Evolutionary conservation across 495 filamentous ascomycete genomes (phyloP).

Genomic region (Neurospora discreta): DNA sequence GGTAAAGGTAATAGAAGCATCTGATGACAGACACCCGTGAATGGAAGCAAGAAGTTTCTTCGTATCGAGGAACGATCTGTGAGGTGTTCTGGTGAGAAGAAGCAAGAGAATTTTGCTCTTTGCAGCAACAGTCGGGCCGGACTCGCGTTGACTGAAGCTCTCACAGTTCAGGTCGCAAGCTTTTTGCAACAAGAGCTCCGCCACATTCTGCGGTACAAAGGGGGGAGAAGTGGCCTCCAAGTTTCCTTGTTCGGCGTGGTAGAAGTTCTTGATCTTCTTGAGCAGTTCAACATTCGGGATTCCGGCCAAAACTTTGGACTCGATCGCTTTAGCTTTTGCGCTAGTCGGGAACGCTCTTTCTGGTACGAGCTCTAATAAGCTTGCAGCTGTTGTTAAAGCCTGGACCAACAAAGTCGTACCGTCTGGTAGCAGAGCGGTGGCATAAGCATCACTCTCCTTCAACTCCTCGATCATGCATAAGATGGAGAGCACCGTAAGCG

Average conservation of each 20-base stretch:
- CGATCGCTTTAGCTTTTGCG: slow-evolving; percentile 14
- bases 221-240: slow-evolving; percentile 41
- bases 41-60: slow-evolving; percentile 46
- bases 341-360: slow-evolving; percentile 53
- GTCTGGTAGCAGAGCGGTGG: background rate
- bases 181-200: slow-evolving; percentile 52
- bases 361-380: slow-evolving; percentile 55
- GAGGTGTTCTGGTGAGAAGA: slow-evolving; percentile 45
- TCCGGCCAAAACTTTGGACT: slow-evolving; percentile 16
- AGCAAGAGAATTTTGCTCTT: slow-evolving; percentile 44
- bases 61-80: slow-evolving; percentile 40
- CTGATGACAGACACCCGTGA: slow-evolving; percentile 28
- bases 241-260: slow-evolving; percentile 46
- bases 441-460: slow-evolving; percentile 12
- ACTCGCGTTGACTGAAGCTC: slow-evolving; percentile 25
- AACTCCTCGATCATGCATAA: slow-evolving; percentile 49
- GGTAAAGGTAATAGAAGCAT: slow-evolving; percentile 28
- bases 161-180: slow-evolving; percentile 43
- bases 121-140: slow-evolving; percentile 27
- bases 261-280: slow-evolving; percentile 53
- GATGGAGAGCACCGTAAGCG: slow-evolving; percentile 56
- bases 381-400: slow-evolving; percentile 41
- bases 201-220: slow-evolving; percentile 44
- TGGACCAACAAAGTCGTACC: slow-evolving; percentile 16
- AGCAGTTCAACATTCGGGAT: slow-evolving; percentile 42